These are phyloP conservation scores for Xylaria castorea DNA, from an alignment of 495 filamentous ascomycete genomes.

Conservation along the genomic window DNA sequence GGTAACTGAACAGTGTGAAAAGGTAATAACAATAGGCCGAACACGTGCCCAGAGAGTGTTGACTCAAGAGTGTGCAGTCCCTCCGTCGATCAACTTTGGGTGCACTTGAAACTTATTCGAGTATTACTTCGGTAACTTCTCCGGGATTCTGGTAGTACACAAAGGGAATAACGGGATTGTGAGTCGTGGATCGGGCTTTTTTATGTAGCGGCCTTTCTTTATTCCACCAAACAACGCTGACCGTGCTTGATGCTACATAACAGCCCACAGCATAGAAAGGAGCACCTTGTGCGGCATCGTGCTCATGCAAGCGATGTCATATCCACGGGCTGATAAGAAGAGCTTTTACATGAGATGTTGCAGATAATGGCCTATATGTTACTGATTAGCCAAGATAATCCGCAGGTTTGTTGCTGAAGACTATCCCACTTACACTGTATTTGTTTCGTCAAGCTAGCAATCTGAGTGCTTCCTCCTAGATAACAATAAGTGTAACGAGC, in stretches of 20 bases:
- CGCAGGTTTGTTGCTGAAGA: neutral
- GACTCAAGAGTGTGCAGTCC: neutral
- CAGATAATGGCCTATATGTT: neutral
- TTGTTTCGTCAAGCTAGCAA: neutral
- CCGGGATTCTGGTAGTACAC: neutral
- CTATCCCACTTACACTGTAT: neutral
- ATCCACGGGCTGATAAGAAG: neutral
- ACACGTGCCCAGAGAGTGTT: neutral
- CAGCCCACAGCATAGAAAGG: neutral
- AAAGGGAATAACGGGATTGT: neutral
- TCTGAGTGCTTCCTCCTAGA: neutral
- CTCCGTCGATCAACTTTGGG: neutral
- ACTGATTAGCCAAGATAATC: conserved; percentile 1
- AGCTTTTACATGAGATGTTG: neutral
- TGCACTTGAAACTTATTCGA: neutral
- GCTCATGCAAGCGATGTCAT: neutral
- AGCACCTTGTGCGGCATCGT: neutral
- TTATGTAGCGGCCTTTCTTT: neutral
- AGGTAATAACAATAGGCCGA: neutral
- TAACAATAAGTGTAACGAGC: neutral
- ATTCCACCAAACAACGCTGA: neutral
- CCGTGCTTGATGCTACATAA: neutral
- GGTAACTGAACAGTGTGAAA: conserved; percentile 9
- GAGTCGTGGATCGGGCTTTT: neutral
- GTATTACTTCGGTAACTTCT: conserved; percentile 12